Conservation (phyloP, 108 stramenopile genomes). For the Cyclotella distinguenda region DNA sequence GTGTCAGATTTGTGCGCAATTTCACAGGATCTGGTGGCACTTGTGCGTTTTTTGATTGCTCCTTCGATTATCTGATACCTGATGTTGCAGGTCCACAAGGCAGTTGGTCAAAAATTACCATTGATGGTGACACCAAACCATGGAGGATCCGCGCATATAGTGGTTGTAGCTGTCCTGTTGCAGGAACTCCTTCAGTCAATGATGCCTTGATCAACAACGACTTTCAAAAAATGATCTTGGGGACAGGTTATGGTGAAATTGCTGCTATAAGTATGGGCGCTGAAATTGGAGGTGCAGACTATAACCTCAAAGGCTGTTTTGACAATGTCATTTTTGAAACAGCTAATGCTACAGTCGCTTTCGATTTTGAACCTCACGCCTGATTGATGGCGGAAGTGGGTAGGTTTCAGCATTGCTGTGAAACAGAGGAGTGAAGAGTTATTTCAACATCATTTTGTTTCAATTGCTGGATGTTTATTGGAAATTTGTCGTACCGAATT, state of each 20-base stretch:
- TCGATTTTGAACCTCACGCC: no score
- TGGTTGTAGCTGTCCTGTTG: neutral
- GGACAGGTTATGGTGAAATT: constrained; percentile 2
- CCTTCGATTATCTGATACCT: neutral
- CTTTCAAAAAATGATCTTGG: neutral
- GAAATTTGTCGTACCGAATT: no score
- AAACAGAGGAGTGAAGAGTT: no score
- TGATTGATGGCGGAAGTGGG: no score
- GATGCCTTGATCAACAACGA: neutral
- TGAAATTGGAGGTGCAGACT: neutral
- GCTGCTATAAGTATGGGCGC: neutral
- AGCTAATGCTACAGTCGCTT: no score
- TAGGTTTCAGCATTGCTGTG: no score
- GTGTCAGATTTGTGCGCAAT: neutral
- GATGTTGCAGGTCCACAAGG: neutral
- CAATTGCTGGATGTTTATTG: no score
- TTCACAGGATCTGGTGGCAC: neutral
- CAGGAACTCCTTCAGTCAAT: neutral
- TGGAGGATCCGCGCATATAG: neutral
- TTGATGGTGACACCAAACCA: neutral
- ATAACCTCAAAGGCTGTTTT: neutral
- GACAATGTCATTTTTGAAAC: neutral
- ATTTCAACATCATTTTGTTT: no score
- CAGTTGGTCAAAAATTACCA: neutral
- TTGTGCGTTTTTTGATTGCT: neutral